Evolutionary conservation across 2,329 filamentous ascomycete genomes (phyloP).

Genomic region (Neofusicoccum parvum): DNA sequence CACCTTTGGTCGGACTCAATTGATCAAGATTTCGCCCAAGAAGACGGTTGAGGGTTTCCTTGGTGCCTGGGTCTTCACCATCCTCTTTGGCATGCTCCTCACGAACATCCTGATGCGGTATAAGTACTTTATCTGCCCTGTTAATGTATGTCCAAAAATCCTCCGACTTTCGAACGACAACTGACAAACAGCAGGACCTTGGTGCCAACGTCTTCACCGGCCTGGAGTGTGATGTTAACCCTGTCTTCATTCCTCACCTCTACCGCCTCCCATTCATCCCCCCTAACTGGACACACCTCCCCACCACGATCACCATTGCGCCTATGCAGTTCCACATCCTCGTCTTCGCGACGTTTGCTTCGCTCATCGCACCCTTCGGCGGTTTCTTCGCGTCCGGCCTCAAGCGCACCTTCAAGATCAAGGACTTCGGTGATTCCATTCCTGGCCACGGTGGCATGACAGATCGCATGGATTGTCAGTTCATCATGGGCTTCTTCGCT

Average conservation of each 20-base stretch:
- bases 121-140: constrained; percentile 98
- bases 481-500: constrained; percentile 99
- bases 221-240: constrained; percentile 86
- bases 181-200: constrained; percentile 61
- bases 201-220: constrained; percentile 92
- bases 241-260: constrained; percentile 78
- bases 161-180: neutral
- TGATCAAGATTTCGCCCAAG: constrained; percentile 97
- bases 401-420: constrained; percentile 99
- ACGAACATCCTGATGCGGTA: constrained; percentile 85
- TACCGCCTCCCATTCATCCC: constrained; percentile 65
- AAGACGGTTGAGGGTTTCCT: constrained; percentile 99
- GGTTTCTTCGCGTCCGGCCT: constrained; percentile 97
- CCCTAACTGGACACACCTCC: constrained; percentile 68
- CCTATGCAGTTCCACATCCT: constrained; percentile 95
- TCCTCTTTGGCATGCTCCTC: constrained; percentile 79
- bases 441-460: constrained; percentile 98
- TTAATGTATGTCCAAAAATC: constrained; percentile 62
- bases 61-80: constrained; percentile 93
- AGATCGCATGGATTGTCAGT: constrained; percentile 99
- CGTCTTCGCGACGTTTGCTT: constrained; percentile 88
- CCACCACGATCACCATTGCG: constrained; percentile 73
- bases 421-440: constrained; percentile 98
- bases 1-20: constrained; percentile 90
- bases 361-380: constrained; percentile 93